These are phyloP conservation scores for Sclerotinia sclerotiorum DNA, from an alignment of 2,329 filamentous ascomycete genomes.

Conservation along the genomic window DNA sequence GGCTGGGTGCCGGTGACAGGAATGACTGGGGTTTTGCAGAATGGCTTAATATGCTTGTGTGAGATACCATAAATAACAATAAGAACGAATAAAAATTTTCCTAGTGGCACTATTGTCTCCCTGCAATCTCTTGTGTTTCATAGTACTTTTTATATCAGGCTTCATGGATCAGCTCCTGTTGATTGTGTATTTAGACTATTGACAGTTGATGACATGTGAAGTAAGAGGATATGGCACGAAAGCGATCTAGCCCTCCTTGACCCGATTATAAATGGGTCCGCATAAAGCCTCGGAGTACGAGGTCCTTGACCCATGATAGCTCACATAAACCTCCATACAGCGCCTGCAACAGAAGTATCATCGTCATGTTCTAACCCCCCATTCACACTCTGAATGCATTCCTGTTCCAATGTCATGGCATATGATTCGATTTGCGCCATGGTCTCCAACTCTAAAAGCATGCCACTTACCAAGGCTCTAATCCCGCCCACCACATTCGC, in stretches of 20 bases:
- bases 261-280: background rate
- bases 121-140: background rate
- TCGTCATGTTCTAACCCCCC: constrained; percentile 22
- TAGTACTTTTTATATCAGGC: background rate
- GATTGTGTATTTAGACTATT: background rate
- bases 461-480: constrained; percentile 52
- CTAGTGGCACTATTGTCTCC: background rate
- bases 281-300: background rate
- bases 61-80: constrained; percentile 19
- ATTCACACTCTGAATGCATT: constrained; percentile 59
- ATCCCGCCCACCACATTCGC: constrained; percentile 50
- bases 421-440: constrained; percentile 64
- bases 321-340: constrained; percentile 36
- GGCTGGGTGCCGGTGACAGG: background rate
- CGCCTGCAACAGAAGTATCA: constrained; percentile 34
- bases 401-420: constrained; percentile 55
- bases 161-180: background rate
- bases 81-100: constrained; percentile 1
- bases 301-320: background rate
- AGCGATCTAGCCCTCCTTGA: background rate
- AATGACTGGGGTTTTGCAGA: constrained; percentile 16
- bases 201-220: background rate
- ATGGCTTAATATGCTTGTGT: constrained; percentile 15
- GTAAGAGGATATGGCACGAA: background rate
- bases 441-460: constrained; percentile 60